Evolutionary conservation across 1,139 yeast species (phyloP), one percentile per base, ranked within the genome.

Genomic region (Candida frijolesensis): DNA sequence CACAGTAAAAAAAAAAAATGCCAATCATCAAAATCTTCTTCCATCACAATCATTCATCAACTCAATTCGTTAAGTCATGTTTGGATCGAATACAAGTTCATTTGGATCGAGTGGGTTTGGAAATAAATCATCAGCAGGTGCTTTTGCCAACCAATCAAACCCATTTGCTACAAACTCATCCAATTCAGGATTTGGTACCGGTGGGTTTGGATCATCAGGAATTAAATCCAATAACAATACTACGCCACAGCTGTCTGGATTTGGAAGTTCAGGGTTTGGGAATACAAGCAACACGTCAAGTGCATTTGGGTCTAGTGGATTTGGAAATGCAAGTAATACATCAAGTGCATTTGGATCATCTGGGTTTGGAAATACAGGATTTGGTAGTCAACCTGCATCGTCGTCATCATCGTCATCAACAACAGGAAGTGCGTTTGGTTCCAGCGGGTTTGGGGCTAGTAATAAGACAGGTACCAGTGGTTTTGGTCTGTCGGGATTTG

Each of bases 41-140:
- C 29, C 29, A 22, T 12, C 11, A 11, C 30, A 19, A 19, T 6
- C 11, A 14, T 14, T 11, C 2, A 14, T 34, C 16, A n/a, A 34
- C 9, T n/a, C 11, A 14, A 9, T 8, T 25, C 10, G 7, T 9
- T 3, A 34, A 43, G 15, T n/a, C 32, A 45, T 41, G 38, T 44
- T 44, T 18, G 33, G 33, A 19, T 19, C 39, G 7, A 44, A 44
- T 37, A 22, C 46, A 37, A 37, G 35, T 27, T 41, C 41, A 6
- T 54, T 55, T 49, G 58, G 58, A 12, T 51, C 54, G 11, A 52
- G 53, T 15, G 65, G 62, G 6, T 62, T 65, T 57, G 68, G 69
- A 7, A 44, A 25, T 27, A 44, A 56, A 18, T 18, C 32, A 15
- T 46, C 54, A 12, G 34, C 51, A 30, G 60, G 58, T 12, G 45